Conservation (phyloP, 352 stramenopile species). For the Ophiocytium majus region DNA sequence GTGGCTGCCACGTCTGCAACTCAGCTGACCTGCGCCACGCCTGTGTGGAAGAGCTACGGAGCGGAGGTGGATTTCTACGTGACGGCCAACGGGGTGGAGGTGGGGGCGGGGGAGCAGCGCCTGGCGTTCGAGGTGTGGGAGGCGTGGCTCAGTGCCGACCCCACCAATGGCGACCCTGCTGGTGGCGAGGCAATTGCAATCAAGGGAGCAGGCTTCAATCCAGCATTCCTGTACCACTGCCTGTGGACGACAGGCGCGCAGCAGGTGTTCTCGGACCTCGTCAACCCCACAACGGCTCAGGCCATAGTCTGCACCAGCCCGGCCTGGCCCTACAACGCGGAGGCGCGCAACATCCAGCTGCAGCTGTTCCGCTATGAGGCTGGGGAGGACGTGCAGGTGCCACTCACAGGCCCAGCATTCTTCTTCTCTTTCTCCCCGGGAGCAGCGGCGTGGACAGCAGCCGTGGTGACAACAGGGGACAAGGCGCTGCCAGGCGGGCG, state of each 20-base stretch:
- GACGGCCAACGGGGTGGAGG: background rate
- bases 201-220: slow-evolving; percentile 13
- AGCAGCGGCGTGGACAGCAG: background rate
- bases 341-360: slow-evolving; percentile 12
- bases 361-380: background rate
- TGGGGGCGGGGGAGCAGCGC: background rate
- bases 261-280: background rate
- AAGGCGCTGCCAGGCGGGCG: background rate
- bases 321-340: background rate
- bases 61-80: background rate
- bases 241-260: background rate
- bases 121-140: background rate
- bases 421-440: slow-evolving; percentile 17
- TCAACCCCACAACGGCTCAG: background rate
- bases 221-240: background rate
- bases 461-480: background rate
- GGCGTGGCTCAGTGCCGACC: background rate
- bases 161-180: background rate
- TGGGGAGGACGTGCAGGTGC: background rate
- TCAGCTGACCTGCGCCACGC: background rate
- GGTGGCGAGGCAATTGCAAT: background rate
- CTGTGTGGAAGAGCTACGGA: background rate
- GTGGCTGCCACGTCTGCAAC: background rate
- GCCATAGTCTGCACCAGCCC: background rate
- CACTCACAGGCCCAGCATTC: background rate